Conservation (phyloP, 495 filamentous ascomycete genomes). For the Penicillium longicatenatum region DNA sequence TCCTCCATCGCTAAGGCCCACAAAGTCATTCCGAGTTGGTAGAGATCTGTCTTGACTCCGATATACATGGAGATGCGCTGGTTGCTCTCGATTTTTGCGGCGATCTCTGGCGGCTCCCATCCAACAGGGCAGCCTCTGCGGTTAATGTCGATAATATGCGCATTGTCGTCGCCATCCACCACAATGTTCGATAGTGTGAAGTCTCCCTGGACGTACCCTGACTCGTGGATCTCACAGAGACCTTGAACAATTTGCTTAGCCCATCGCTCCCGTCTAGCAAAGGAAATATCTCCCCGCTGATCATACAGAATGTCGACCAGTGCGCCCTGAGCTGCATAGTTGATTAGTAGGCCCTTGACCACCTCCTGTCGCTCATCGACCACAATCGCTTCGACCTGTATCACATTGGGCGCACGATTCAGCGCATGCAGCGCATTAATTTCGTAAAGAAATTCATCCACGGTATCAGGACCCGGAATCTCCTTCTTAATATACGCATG, state of each 20-base stretch:
- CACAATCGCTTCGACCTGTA: slow-evolving; percentile 85
- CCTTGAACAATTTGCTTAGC: slow-evolving; percentile 90
- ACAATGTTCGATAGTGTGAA: slow-evolving; percentile 98
- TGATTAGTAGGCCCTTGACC: slow-evolving; percentile 90
- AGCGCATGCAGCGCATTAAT: slow-evolving; percentile 89
- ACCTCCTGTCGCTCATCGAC: slow-evolving; percentile 73
- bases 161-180: slow-evolving; percentile 79
- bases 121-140: slow-evolving; percentile 92
- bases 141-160: slow-evolving; percentile 99
- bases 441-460: slow-evolving; percentile 97
- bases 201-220: slow-evolving; percentile 96
- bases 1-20: slow-evolving; percentile 87
- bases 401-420: slow-evolving; percentile 72
- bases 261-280: slow-evolving; percentile 83
- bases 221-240: slow-evolving; percentile 89
- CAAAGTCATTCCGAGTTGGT: slow-evolving; percentile 94
- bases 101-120: slow-evolving; percentile 96
- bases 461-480: slow-evolving; percentile 92
- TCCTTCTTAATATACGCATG: slow-evolving; percentile 91
- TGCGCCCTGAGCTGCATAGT: slow-evolving; percentile 83
- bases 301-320: slow-evolving; percentile 92
- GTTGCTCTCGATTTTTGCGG: slow-evolving; percentile 81
- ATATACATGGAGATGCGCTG: slow-evolving; percentile 98
- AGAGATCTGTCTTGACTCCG: slow-evolving; percentile 95
- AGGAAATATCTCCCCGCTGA: slow-evolving; percentile 61